Conservation (phyloP, 352 stramenopile species). For the Bremia lactucae region DNA sequence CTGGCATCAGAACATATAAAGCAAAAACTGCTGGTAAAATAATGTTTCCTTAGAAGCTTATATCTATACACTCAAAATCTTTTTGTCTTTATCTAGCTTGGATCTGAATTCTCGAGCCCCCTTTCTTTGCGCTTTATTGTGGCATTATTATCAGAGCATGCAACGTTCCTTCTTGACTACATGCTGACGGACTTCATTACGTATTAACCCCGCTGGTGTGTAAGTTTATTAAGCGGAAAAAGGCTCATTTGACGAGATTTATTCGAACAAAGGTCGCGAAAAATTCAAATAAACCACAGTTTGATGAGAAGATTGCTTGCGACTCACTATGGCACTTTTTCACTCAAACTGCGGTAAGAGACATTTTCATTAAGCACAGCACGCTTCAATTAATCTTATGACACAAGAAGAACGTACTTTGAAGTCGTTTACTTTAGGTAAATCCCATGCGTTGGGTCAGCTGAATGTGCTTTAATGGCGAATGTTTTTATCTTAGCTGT, state of each 20-base stretch:
- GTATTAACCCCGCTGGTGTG: slow-evolving; percentile 58
- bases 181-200: slow-evolving; percentile 76
- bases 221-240: slow-evolving; percentile 77
- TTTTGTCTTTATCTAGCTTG: no score
- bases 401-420: no score
- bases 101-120: slow-evolving; percentile 70
- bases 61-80: no score
- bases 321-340: slow-evolving; percentile 14
- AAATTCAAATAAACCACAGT: slow-evolving; percentile 5
- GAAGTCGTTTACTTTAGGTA: no score
- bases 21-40: no score
- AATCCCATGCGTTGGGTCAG: no score
- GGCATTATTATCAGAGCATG: slow-evolving; percentile 64
- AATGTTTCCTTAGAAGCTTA: no score
- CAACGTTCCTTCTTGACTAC: slow-evolving; percentile 62
- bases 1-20: no score
- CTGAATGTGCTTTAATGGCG: not conserved
- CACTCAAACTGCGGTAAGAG: slow-evolving; percentile 15
- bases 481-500: slow-evolving; percentile 1
- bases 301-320: slow-evolving; percentile 2
- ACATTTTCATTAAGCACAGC: not conserved
- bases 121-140: slow-evolving; percentile 73
- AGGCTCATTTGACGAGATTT: slow-evolving; percentile 77
- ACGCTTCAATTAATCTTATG: no score
- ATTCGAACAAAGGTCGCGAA: slow-evolving; percentile 34